A percentile compares a stretch with the other conserved stretches of the same genome.
Conservation (phyloP, 345 rosid species). For the Nephelium lappaceum region DNA sequence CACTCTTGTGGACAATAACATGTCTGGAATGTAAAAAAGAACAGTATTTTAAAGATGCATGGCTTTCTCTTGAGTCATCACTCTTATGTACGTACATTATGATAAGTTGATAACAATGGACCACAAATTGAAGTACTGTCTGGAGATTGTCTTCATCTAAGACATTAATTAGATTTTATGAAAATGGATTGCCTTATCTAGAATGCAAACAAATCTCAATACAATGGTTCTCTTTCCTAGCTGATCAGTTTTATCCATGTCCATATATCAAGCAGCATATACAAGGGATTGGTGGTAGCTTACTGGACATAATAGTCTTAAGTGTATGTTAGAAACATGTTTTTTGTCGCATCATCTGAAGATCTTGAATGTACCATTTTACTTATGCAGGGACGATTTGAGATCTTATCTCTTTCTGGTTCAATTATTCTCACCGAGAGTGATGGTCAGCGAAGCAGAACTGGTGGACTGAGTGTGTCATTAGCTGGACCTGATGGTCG, state of each 20-base stretch:
- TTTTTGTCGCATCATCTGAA: not conserved
- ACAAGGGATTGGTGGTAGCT: not conserved
- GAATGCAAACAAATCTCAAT: not conserved
- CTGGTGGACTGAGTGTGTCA: conserved; percentile 45
- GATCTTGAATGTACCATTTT: not conserved
- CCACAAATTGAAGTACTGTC: not conserved
- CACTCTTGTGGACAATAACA: not conserved
- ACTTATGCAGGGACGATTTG: conserved; percentile 47
- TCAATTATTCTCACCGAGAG: conserved; percentile 39
- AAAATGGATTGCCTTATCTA: not conserved
- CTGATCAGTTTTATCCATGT: not conserved
- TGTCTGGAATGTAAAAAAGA: not conserved
- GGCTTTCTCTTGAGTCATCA: not conserved
- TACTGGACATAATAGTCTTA: not conserved
- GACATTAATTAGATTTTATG: not conserved
- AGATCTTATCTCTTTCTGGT: conserved; percentile 49
- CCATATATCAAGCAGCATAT: not conserved
- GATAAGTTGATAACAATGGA: not conserved
- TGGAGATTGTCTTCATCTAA: not conserved
- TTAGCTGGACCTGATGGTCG: conserved; percentile 52
- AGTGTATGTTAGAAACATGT: not conserved
- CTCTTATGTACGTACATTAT: not conserved
- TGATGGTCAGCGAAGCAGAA: conserved; percentile 45
- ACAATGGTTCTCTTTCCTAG: not conserved
- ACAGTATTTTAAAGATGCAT: not conserved